A percentile compares a stretch with the other conserved stretches of the same genome.
These are phyloP conservation scores for Calonectria multiphialidica DNA, from an alignment of 2,329 filamentous ascomycete genomes.

Conservation along the genomic window DNA sequence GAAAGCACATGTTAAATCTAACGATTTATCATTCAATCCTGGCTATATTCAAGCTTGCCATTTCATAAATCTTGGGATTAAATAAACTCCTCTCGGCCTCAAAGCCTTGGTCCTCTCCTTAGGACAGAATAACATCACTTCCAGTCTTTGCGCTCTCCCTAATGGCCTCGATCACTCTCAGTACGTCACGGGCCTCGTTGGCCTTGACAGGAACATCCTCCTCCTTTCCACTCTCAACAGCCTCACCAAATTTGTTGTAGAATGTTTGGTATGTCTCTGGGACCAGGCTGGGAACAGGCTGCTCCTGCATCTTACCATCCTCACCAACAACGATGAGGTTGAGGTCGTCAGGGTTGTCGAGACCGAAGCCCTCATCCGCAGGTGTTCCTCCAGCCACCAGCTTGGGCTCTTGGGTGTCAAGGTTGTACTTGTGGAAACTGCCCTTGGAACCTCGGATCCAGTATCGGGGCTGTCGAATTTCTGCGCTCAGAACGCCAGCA, in stretches of 20 bases:
- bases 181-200: slow-evolving; percentile 61
- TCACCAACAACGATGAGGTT: not conserved
- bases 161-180: slow-evolving; percentile 63
- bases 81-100: too few relatives aligned
- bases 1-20: not conserved
- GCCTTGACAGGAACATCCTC: slow-evolving; percentile 63
- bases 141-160: slow-evolving; percentile 60
- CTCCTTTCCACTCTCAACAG: slow-evolving; percentile 47
- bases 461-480: slow-evolving; percentile 63
- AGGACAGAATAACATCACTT: slow-evolving; percentile 27
- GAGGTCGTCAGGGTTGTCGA: not conserved
- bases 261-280: slow-evolving; percentile 1
- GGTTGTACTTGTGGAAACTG: slow-evolving; percentile 75
- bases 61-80: not conserved
- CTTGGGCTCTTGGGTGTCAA: slow-evolving; percentile 82
- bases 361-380: not conserved
- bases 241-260: not conserved
- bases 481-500: not conserved
- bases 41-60: not conserved
- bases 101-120: not conserved
- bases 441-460: slow-evolving; percentile 81
- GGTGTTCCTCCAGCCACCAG: slow-evolving; percentile 66
- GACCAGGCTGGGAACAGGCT: not conserved
- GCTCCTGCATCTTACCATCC: not conserved
- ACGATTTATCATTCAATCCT: not conserved